A percentile compares a stretch with the other conserved stretches of the same genome.
Evolutionary conservation across 1,139 yeast species (phyloP).

Genomic region (Geotrichum australiense): DNA sequence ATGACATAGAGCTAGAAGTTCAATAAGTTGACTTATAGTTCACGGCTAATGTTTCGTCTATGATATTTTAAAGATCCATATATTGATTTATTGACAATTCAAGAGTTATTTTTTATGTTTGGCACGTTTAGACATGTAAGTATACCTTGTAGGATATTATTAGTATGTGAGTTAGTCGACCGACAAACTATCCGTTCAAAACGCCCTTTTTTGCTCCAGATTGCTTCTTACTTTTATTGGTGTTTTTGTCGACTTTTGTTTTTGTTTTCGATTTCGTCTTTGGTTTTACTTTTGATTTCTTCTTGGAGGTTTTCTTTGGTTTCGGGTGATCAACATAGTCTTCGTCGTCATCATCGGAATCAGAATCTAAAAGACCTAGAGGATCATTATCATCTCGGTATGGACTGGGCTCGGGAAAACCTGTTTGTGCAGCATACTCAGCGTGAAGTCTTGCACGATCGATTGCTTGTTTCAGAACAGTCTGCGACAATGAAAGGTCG

Average conservation of each 20-base stretch:
- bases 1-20: not conserved
- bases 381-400: slow-evolving; percentile 20
- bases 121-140: too few relatives aligned
- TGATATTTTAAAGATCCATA: not conserved
- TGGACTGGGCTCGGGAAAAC: slow-evolving; percentile 22
- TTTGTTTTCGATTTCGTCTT: too few relatives aligned
- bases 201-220: too few relatives aligned
- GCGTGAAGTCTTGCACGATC: slow-evolving; percentile 33
- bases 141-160: too few relatives aligned
- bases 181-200: too few relatives aligned
- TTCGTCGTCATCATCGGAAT: slow-evolving; percentile 19
- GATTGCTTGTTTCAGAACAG: slow-evolving; percentile 33
- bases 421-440: slow-evolving; percentile 22
- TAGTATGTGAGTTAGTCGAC: too few relatives aligned
- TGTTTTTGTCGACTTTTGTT: too few relatives aligned
- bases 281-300: too few relatives aligned
- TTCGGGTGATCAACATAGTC: slow-evolving; percentile 16
- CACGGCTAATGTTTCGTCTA: too few relatives aligned
- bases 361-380: slow-evolving; percentile 7
- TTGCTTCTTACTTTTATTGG: too few relatives aligned
- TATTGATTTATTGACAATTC: not conserved
- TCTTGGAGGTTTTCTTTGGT: slow-evolving; percentile 33
- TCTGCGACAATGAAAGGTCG: slow-evolving; percentile 29
- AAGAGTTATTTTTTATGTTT: too few relatives aligned
- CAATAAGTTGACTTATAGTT: not conserved